These are phyloP conservation scores for Litsea cubeba DNA, from an alignment of 164 flowering plant species.

Conservation along the genomic window DNA sequence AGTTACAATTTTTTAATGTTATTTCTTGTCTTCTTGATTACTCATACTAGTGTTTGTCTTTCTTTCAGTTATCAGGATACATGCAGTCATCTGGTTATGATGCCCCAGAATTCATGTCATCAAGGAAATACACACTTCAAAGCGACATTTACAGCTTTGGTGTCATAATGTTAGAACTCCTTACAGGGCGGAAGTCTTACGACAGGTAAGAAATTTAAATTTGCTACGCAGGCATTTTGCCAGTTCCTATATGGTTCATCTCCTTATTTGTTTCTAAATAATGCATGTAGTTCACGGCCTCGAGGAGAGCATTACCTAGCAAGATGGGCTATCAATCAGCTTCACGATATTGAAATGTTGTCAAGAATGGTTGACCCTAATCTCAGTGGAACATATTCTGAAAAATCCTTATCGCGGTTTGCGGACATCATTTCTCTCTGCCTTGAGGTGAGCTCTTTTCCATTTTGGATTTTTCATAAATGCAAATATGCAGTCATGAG, in stretches of 20 bases:
- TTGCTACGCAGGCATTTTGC: neutral
- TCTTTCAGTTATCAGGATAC: conserved; percentile 70
- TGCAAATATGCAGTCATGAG: neutral
- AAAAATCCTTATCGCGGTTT: conserved; percentile 83
- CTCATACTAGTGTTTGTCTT: neutral
- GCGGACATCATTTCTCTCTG: conserved; percentile 87
- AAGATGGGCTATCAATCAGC: conserved; percentile 91
- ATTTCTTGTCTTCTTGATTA: neutral
- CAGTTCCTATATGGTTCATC: neutral
- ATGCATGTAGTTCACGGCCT: conserved; percentile 35
- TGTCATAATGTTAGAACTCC: conserved; percentile 89
- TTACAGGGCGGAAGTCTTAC: conserved; percentile 77
- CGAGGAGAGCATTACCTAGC: conserved; percentile 82
- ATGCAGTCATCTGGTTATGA: conserved; percentile 64
- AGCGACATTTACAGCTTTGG: conserved; percentile 99
- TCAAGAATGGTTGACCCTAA: conserved; percentile 93
- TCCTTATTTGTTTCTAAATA: conserved; percentile 1
- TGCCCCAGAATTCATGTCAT: conserved; percentile 73
- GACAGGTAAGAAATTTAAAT: conserved; percentile 51
- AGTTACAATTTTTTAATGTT: too few relatives aligned
- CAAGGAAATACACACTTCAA: conserved; percentile 64
- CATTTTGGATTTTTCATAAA: neutral
- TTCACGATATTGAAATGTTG: conserved; percentile 88
- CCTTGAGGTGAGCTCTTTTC: conserved; percentile 57
- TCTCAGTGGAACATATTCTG: conserved; percentile 64